phyloP scores from a whole-genome alignment of 1,284 basidiomycete species.

The Trichosporon sp. region DNA sequence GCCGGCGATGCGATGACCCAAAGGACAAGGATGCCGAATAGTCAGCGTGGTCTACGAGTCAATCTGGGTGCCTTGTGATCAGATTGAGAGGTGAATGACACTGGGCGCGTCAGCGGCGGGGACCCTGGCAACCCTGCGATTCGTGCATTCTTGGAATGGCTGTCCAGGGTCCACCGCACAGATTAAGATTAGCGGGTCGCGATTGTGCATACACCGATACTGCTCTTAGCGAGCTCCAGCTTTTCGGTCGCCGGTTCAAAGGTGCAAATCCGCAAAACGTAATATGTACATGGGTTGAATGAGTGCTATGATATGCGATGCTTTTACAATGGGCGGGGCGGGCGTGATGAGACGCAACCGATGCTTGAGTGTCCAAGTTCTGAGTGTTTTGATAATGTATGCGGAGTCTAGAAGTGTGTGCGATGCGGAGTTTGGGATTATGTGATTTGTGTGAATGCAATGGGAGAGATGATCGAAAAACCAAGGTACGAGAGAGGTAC shows the following conservation, averaged over 20 bases:
- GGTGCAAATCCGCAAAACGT: neutral
- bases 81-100: neutral
- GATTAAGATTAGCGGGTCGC: slow-evolving; percentile 8
- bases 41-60: neutral
- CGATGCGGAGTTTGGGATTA: neutral
- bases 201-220: neutral
- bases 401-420: neutral
- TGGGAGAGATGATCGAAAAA: neutral
- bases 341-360: neutral
- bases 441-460: neutral
- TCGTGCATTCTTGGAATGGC: neutral
- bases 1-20: neutral
- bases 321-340: neutral
- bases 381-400: too few relatives aligned
- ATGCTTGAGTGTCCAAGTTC: neutral
- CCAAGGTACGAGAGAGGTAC: neutral
- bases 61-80: neutral
- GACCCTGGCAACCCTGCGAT: neutral
- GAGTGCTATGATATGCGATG: neutral
- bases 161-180: neutral
- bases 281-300: slow-evolving; percentile 1
- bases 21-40: neutral
- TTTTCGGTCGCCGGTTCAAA: neutral
- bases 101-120: neutral
- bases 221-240: slow-evolving; percentile 1